Evolutionary conservation across 148 eudicot species (phyloP), one percentile per base, ranked within the genome.

Genomic region (Linanthus parryae): DNA sequence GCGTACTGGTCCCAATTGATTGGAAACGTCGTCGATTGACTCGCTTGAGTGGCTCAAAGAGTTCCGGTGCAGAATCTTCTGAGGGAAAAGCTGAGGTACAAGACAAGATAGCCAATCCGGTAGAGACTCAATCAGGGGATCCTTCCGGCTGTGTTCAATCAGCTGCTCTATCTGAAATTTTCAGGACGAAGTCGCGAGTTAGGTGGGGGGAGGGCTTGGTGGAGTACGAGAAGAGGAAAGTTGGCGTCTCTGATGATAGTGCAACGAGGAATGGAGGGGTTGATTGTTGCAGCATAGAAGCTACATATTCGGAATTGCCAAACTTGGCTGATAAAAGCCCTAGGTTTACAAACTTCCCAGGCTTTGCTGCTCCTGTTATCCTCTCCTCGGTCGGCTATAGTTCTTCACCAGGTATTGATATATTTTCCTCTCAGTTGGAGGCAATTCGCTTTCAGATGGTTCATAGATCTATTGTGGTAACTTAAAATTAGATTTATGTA

Each of bases 201-300:
- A 78, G 87, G 5, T 92, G 99, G 99, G 99, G 99, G 33, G 83
- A 87, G 60, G 99, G 99, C 34, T 69, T 92, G 65, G 94, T 94
- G 21, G 84, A 92, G 76, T 92, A 68, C 52, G 99, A 92, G 76
- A 84, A 80, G 69, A 88, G 88, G 74, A 80, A 69, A 62, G 83
- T 83, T 71, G 94, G 66, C 14, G 85, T 74, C 40, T 62, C 83
- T 53, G 88, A 75, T 56, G 96, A 92, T 36, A 24, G 64, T 73
- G 66, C 59, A 8, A 41, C 54, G 18, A 78, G 71, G 33, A 56
- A 39, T 56, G 81, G 65, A 41, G 54, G 60, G 49, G 38, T 36
- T 11, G 22, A 19, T 48, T 54, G 64, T n/a, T n/a, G n/a, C n/a
- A n/a, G n/a, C n/a, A n/a, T n/a, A n/a, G n/a, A n/a, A n/a, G n/a